phyloP scores from a whole-genome alignment of 345 rosid genomes.

The Arabis alpina region DNA sequence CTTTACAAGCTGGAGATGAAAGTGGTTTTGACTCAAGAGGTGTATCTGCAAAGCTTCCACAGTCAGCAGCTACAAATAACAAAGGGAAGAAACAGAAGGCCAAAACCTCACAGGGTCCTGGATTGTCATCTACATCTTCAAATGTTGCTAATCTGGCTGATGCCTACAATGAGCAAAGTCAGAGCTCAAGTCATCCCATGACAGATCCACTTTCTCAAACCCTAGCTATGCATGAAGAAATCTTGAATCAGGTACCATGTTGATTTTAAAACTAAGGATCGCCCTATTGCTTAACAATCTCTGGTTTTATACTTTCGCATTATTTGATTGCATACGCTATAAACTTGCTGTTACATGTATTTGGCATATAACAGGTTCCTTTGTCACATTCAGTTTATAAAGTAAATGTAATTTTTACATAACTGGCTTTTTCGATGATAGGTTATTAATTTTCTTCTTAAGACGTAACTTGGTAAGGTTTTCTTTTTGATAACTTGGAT shows the following conservation, averaged over 20 bases:
- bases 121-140: slow-evolving; percentile 58
- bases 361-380: slow-evolving; percentile 9
- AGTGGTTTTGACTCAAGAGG: slow-evolving; percentile 49
- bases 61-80: slow-evolving; percentile 47
- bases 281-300: not conserved
- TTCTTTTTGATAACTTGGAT: slow-evolving; percentile 1
- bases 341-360: slow-evolving; percentile 8
- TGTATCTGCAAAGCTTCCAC: slow-evolving; percentile 52
- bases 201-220: slow-evolving; percentile 57
- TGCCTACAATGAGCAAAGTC: slow-evolving; percentile 52
- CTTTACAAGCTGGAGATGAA: slow-evolving; percentile 50
- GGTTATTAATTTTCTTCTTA: slow-evolving; percentile 2
- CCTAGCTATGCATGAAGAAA: slow-evolving; percentile 59
- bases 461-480: not conserved
- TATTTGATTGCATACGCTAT: not conserved
- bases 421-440: slow-evolving; percentile 16
- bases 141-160: slow-evolving; percentile 60
- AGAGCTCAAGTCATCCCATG: slow-evolving; percentile 46
- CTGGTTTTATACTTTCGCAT: not conserved
- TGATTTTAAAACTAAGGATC: slow-evolving; percentile 7
- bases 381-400: not conserved
- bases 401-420: not conserved
- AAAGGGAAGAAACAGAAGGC: slow-evolving; percentile 71
- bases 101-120: slow-evolving; percentile 57
- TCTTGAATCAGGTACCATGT: slow-evolving; percentile 73